Conservation (phyloP, 805 yeast species). For the Barnettozyma pratensis region DNA sequence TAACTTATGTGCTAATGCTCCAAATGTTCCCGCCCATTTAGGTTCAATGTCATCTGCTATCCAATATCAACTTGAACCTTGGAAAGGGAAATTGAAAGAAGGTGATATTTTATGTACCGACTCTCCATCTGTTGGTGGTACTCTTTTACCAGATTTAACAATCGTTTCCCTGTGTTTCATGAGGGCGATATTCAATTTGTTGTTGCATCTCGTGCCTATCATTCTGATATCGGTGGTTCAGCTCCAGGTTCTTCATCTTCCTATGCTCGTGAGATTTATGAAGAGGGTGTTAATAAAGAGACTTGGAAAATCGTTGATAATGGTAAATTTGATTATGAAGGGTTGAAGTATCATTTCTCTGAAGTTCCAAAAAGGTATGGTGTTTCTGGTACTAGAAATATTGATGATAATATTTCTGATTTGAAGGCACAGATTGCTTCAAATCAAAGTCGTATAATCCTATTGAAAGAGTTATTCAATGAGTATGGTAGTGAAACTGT, state of each 20-base stretch:
- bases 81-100: conserved; percentile 33
- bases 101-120: conserved; percentile 42
- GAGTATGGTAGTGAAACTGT: conserved; percentile 41
- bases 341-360: conserved; percentile 39
- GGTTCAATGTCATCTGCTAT: conserved; percentile 43
- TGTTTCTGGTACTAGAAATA: conserved; percentile 49
- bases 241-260: conserved; percentile 56
- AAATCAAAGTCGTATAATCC: conserved; percentile 44
- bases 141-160: conserved; percentile 48
- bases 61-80: conserved; percentile 31
- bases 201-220: conserved; percentile 58
- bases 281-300: conserved; percentile 53
- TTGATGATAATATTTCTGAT: conserved; percentile 48
- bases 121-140: conserved; percentile 41
- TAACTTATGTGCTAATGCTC: conserved; percentile 40
- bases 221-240: conserved; percentile 59
- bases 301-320: conserved; percentile 44
- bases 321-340: conserved; percentile 50
- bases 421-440: conserved; percentile 47
- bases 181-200: conserved; percentile 44
- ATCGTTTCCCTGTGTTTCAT: conserved; percentile 52
- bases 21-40: conserved; percentile 43
- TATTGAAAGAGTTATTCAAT: conserved; percentile 36
- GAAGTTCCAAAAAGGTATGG: conserved; percentile 46
- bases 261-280: conserved; percentile 44